These are phyloP conservation scores for Clonostachys solani DNA, from an alignment of 2,329 filamentous ascomycete species.

Conservation along the genomic window DNA sequence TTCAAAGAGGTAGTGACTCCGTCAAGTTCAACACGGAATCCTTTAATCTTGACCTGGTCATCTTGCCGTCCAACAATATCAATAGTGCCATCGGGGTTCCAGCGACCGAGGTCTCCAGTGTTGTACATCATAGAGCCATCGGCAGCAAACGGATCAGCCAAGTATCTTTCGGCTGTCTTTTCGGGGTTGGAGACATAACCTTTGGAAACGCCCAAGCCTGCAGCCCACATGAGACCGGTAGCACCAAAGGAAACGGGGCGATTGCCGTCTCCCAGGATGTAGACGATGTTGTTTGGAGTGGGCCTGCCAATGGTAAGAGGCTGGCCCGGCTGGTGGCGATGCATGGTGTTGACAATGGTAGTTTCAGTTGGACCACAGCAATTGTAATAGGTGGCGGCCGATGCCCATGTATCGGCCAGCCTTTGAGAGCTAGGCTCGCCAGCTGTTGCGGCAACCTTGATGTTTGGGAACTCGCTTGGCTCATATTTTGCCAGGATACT, in stretches of 20 bases:
- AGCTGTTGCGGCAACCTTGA: conserved; percentile 5
- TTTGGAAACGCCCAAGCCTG: conserved; percentile 38
- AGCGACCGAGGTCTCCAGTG: conserved; percentile 10
- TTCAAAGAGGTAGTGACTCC: conserved; percentile 23
- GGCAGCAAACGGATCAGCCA: conserved; percentile 33
- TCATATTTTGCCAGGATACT: conserved; percentile 36
- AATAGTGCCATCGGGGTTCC: conserved; percentile 8
- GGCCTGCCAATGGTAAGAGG: conserved; percentile 40
- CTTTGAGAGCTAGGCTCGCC: conserved; percentile 6
- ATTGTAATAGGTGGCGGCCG: conserved; percentile 5
- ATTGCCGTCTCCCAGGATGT: conserved; percentile 34
- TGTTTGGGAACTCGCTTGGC: conserved; percentile 25
- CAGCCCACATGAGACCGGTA: conserved; percentile 42
- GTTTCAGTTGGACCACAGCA: conserved; percentile 24
- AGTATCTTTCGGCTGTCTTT: conserved; percentile 36
- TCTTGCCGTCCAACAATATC: conserved; percentile 11
- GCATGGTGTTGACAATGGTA: conserved; percentile 44
- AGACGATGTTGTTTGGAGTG: conserved; percentile 44
- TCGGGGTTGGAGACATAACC: conserved; percentile 44
- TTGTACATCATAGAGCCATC: conserved; percentile 38
- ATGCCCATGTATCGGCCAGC: conserved; percentile 7
- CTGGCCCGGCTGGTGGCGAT: conserved; percentile 30
- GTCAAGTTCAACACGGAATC: conserved; percentile 26
- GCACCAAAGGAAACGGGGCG: conserved; percentile 32
- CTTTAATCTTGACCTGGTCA: conserved; percentile 12